Evolutionary conservation across 2,329 filamentous ascomycete species (phyloP).

Genomic region (Colletotrichum liaoningense): DNA sequence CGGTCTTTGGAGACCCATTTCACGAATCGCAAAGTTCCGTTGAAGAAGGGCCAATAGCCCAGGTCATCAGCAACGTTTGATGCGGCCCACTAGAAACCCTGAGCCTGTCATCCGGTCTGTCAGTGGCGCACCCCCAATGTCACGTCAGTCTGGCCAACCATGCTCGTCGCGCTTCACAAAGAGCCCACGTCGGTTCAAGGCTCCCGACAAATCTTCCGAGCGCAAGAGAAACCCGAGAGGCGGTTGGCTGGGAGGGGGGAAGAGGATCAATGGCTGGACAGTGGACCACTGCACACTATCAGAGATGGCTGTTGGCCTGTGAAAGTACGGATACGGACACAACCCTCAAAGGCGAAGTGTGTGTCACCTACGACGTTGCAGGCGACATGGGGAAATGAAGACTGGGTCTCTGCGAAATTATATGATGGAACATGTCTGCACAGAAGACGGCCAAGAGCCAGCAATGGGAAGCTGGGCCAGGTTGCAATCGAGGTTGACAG

Average conservation of each 20-base stretch:
- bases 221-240: neutral
- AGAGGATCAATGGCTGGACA: neutral
- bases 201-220: slow-evolving; percentile 30
- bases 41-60: slow-evolving; percentile 25
- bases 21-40: slow-evolving; percentile 30
- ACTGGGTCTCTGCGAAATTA: slow-evolving; percentile 12
- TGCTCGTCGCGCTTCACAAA: neutral
- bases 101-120: slow-evolving; percentile 21
- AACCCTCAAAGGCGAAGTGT: neutral
- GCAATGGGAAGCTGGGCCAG: neutral
- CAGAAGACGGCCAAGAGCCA: neutral
- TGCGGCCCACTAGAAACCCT: slow-evolving; percentile 18
- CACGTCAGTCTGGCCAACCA: slow-evolving; percentile 26
- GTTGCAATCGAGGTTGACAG: neutral
- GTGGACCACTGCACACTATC: neutral
- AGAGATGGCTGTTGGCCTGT: neutral
- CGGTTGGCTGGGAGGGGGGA: neutral
- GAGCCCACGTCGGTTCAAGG: slow-evolving; percentile 14
- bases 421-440: neutral
- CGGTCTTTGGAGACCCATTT: slow-evolving; percentile 11
- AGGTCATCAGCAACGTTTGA: slow-evolving; percentile 7
- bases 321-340: neutral
- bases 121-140: slow-evolving; percentile 28
- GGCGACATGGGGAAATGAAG: slow-evolving; percentile 19
- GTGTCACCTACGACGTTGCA: neutral